Base-by-base conservation (phyloP, 352 stramenopile species). In the Phytopythium aichiense region DNA sequence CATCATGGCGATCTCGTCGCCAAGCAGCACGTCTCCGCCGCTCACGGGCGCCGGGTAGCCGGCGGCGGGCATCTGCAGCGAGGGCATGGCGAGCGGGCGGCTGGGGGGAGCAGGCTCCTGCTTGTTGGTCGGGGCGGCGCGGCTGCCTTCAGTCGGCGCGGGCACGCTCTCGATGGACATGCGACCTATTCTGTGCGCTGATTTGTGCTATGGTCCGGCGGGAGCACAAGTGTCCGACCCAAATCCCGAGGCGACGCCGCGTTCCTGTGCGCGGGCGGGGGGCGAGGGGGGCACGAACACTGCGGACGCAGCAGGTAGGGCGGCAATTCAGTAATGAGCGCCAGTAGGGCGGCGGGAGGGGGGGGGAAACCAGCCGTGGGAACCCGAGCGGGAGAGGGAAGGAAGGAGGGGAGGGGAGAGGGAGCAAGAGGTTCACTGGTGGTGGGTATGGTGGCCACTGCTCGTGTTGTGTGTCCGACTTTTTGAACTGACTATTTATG, bases 1-100 rank as follows among this genome's bases (percentile, higher is more conserved):
- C 75, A 92, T 88, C 69, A 90, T 85, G 40, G 66, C 68, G 60
- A 90, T 87, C 33, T 88, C 79, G 35, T 88, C 79, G 37, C 68
- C 73, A 0, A 92, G 75, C 37, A 92, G 67, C 61, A 81, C 76
- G 65, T 92, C 79, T 40, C 71, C 66, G 31, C 38, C 11, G 30
- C 30, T 37, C 15, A 28, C 12, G 16, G 25, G 50, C 31, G 28
- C 7, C 50, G 61, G 43, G 15, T 57, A 55, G 35, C 63, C 60
- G 58, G 71, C 75, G 42, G 66, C 55, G 42, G 66, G 68, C 7
- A 56, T 56, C 52, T 67, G 69, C 16, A 71, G 71, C 40, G 66
- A 43, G 54, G 75, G 67, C 28, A 63, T 55, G 20, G 61, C 52
- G 13, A 54, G 58, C 22, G 60, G 28, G 46, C 56, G 65, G 64